Conservation (phyloP, 306 rosid species). For the Vigna mungo region DNA sequence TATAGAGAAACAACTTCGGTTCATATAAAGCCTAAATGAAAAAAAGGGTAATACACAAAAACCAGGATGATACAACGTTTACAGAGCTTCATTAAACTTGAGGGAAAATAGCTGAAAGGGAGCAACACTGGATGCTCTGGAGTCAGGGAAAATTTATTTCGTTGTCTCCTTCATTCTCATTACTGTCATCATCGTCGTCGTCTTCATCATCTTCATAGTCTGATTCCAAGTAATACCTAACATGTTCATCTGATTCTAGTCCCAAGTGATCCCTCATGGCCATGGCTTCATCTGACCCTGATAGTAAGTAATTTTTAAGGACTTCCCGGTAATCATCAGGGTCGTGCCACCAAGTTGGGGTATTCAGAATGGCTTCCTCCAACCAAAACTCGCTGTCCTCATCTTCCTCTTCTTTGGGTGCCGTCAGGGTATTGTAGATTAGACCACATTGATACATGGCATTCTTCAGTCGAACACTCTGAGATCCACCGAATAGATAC, state of each 20-base stretch:
- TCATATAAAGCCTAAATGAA: slow-evolving; percentile 12
- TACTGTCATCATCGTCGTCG: background rate
- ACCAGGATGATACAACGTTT: slow-evolving; percentile 28
- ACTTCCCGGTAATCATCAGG: slow-evolving; percentile 53
- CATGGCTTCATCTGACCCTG: background rate
- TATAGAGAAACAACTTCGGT: slow-evolving; percentile 1
- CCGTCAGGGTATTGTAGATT: slow-evolving; percentile 36
- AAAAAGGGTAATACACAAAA: slow-evolving; percentile 15
- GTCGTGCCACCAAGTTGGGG: slow-evolving; percentile 61
- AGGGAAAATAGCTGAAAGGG: background rate
- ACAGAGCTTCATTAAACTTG: slow-evolving; percentile 1
- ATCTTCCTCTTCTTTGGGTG: slow-evolving; percentile 44
- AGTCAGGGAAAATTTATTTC: background rate
- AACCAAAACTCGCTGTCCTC: slow-evolving; percentile 45
- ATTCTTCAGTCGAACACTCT: slow-evolving; percentile 61
- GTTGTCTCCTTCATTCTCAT: background rate
- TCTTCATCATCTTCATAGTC: background rate
- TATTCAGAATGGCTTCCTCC: slow-evolving; percentile 57
- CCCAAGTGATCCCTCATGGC: background rate
- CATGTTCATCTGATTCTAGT: background rate
- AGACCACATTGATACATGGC: slow-evolving; percentile 54
- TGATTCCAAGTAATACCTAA: background rate
- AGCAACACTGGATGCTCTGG: background rate
- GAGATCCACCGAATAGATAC: slow-evolving; percentile 59
- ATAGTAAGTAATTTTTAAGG: slow-evolving; percentile 23